phyloP scores from a whole-genome alignment of 495 filamentous ascomycete species.

The Thermothielavioides terrestris region DNA sequence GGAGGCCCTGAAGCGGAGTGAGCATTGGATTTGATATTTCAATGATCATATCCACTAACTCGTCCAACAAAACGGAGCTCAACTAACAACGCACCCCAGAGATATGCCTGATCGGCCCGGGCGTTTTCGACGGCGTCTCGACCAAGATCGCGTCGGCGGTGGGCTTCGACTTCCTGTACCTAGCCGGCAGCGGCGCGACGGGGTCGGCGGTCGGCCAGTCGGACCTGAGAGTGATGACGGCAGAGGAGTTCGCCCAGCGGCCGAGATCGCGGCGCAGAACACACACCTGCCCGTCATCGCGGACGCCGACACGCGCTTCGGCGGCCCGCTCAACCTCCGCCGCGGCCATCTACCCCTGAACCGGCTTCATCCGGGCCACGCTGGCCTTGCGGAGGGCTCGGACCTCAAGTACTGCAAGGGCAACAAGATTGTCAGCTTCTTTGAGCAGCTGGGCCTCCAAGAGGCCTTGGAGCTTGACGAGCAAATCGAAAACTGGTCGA shows the following conservation, averaged over 20 bases:
- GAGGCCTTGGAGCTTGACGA: not conserved
- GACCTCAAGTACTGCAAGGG: not conserved
- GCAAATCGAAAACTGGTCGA: not conserved
- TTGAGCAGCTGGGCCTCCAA: not conserved
- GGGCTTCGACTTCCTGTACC: too few species aligned
- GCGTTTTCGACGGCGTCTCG: too few species aligned
- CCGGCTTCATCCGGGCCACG: not conserved
- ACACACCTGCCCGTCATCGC: not conserved
- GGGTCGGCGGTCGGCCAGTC: too few species aligned
- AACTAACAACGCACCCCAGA: too few species aligned
- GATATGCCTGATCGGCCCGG: too few species aligned
- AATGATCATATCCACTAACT: too few species aligned
- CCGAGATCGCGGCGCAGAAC: not conserved
- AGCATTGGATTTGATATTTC: too few species aligned
- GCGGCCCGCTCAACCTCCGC: not conserved
- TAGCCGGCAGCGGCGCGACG: too few species aligned
- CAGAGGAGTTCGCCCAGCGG: not conserved
- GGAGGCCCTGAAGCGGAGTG: too few species aligned
- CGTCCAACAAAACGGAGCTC: too few species aligned
- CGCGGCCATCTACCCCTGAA: not conserved
- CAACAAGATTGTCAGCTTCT: not conserved
- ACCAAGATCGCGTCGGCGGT: too few species aligned
- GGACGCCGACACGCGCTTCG: not conserved
- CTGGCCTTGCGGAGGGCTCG: not conserved
- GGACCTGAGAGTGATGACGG: too few species aligned